These are phyloP conservation scores for Colletotrichum nymphaeae DNA, from an alignment of 2,329 filamentous ascomycete species.

Conservation along the genomic window DNA sequence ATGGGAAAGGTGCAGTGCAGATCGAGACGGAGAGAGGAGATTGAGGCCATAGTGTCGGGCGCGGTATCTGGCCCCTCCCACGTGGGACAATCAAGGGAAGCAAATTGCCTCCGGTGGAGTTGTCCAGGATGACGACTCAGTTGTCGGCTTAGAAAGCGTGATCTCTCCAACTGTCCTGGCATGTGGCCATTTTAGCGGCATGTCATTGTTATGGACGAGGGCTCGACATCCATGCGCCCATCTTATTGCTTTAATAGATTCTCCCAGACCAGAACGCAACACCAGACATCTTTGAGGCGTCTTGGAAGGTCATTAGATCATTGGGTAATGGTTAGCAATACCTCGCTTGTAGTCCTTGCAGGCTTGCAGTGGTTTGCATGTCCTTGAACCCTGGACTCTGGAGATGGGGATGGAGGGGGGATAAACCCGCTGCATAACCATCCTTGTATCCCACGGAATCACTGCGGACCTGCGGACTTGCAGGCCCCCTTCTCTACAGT, in stretches of 20 bases:
- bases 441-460: neutral
- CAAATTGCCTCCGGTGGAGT: constrained; percentile 10
- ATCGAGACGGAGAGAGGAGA: constrained; percentile 1
- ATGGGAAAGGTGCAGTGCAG: neutral
- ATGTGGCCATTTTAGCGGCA: constrained; percentile 1
- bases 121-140: constrained; percentile 13
- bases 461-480: neutral
- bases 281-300: neutral
- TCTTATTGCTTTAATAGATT: neutral
- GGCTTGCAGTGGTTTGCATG: neutral
- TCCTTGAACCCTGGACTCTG: neutral
- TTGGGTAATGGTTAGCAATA: neutral
- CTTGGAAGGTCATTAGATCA: neutral
- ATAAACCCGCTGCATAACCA: neutral
- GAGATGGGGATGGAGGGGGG: neutral
- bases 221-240: neutral
- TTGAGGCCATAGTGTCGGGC: neutral
- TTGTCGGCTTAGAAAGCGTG: constrained; percentile 14
- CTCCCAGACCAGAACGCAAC: neutral
- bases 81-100: constrained; percentile 7
- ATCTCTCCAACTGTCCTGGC: neutral
- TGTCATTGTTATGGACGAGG: neutral
- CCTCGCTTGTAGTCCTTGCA: neutral
- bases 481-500: neutral
- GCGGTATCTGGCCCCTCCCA: constrained; percentile 5